Base-by-base conservation (phyloP, 352 stramenopile genomes). In the Salisapilia sapeloensis region DNA sequence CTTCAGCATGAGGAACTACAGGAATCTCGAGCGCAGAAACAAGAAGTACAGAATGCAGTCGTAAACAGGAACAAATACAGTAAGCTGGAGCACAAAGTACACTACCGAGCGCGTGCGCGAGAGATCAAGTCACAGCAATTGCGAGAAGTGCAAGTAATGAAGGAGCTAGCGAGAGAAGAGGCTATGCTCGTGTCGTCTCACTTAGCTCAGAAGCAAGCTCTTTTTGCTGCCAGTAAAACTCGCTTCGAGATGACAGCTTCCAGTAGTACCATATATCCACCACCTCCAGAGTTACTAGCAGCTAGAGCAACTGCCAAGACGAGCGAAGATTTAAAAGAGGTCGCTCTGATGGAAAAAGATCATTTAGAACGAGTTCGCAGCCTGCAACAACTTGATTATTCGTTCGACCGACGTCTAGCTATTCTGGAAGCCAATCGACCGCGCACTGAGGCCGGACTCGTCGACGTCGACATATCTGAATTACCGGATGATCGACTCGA, bases 361-460 rank as follows among this genome's bases (percentile, higher is more conserved):
- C 60, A 81, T 35, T 26, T 62, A 4, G 56, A 77, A 11, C 67
- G 82, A 35, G 69, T 79, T 49, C 62, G 61, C 15, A 81, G 57
- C 33, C 41, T 83, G 27, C 67, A 87, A 42, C 39, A 84, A 9
- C 39, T 78, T 4, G 65, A 84, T 38, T 87, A 78, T 30, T 64
- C 50, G 15, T 78, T 75, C 35, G 65, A 84, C 36, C 67, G 64
- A 23, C 56, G 62, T 23, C 49, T 47, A 2, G 66, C 71, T 15
- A 30, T 75, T 22, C 35, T 59, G 26, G 53, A 75, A 25, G 48
- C 60, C 6, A 29, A 44, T 23, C 56, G 64, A 26, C 64, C 61
- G 26, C 56, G 63, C 29, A 52, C 64, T 8, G 50, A 78, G 17
- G 71, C 65, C 2, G 35, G 60, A 6, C 50, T 84, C 1, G 35